A percentile compares a stretch with the other conserved stretches of the same genome.
These are phyloP conservation scores for Sclerotinia nivalis DNA, from an alignment of 2,329 filamentous ascomycete species.

Conservation along the genomic window DNA sequence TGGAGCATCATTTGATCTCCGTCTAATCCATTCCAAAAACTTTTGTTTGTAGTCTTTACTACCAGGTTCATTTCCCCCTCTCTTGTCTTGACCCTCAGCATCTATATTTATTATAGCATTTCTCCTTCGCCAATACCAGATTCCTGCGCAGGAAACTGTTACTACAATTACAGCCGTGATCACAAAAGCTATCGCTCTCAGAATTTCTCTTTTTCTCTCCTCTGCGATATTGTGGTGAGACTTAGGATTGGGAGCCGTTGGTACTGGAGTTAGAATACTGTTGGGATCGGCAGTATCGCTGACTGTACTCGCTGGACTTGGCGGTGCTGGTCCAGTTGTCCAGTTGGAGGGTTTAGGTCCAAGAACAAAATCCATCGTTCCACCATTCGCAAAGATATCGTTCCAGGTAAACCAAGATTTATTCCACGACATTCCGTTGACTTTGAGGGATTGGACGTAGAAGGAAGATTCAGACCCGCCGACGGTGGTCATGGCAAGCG, in stretches of 20 bases:
- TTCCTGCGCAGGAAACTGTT: not conserved
- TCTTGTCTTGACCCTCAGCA: slow-evolving; percentile 7
- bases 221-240: not conserved
- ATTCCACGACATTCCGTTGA: slow-evolving; percentile 64
- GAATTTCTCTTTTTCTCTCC: not conserved
- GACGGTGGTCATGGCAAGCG: slow-evolving; percentile 54
- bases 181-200: slow-evolving; percentile 2
- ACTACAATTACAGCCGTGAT: not conserved
- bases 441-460: slow-evolving; percentile 65
- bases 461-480: slow-evolving; percentile 48
- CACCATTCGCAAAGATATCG: slow-evolving; percentile 65
- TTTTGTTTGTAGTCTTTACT: not conserved
- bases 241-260: not conserved
- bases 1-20: not conserved
- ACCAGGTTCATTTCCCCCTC: not conserved
- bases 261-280: slow-evolving; percentile 17
- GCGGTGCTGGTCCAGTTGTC: slow-evolving; percentile 60
- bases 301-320: slow-evolving; percentile 53
- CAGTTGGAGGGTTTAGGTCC: slow-evolving; percentile 54
- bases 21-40: not conserved
- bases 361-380: slow-evolving; percentile 64
- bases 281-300: slow-evolving; percentile 13
- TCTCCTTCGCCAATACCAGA: slow-evolving; percentile 15
- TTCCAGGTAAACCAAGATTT: slow-evolving; percentile 66
- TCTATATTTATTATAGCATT: not conserved